A percentile compares a stretch with the other conserved stretches of the same genome.
Conservation (phyloP, 306 rosid species). For the Echinosophora koreensis region DNA sequence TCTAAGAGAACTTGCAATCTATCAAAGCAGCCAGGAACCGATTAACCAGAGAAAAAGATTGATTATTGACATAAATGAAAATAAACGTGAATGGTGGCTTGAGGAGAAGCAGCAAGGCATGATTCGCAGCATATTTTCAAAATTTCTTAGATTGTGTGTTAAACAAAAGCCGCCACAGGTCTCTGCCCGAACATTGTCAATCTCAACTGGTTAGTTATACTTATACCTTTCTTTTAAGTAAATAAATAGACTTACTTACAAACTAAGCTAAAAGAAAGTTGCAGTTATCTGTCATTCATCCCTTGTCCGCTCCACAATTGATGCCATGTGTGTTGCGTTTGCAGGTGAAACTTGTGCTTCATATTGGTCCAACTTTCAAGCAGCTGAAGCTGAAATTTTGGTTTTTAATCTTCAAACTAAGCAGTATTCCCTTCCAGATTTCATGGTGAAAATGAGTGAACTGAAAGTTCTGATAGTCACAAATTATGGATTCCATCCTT, state of each 20-base stretch:
- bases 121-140: conserved; percentile 42
- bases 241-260: not conserved
- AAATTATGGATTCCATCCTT: conserved; percentile 47
- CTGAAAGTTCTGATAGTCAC: conserved; percentile 60
- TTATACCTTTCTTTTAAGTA: not conserved
- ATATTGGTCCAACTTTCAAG: conserved; percentile 44
- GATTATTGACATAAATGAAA: conserved; percentile 46
- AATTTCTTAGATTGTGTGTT: conserved; percentile 44
- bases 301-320: not conserved
- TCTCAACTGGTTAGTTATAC: conserved; percentile 66
- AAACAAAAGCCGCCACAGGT: conserved; percentile 33
- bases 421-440: conserved; percentile 46
- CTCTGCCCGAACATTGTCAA: conserved; percentile 55
- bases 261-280: not conserved
- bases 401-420: conserved; percentile 52
- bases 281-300: not conserved
- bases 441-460: conserved; percentile 49
- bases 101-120: conserved; percentile 36
- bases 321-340: conserved; percentile 32
- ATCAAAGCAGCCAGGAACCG: conserved; percentile 43
- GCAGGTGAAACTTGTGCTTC: conserved; percentile 57
- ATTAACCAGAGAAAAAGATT: conserved; percentile 53
- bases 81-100: conserved; percentile 40
- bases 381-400: conserved; percentile 55
- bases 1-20: conserved; percentile 70